Evolutionary conservation across 768 basidiomycete species (phyloP).

Genomic region (Psilocybe subaeruginosa): DNA sequence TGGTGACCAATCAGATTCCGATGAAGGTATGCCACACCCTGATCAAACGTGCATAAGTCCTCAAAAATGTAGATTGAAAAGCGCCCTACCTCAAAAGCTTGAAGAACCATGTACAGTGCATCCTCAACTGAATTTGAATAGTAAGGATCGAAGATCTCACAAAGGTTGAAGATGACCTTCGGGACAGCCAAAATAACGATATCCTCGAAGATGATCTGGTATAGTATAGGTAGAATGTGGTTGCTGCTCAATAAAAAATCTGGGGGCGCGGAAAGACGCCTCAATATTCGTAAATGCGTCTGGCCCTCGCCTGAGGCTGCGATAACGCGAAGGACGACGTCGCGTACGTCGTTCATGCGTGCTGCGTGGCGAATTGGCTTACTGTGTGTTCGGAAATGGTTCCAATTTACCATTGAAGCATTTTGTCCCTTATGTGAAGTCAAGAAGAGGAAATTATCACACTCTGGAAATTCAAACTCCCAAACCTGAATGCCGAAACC

Average conservation of each 20-base stretch:
- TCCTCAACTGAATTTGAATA: slow-evolving; percentile 9
- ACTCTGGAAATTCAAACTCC: neutral
- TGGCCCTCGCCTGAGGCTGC: neutral
- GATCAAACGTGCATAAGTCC: no score
- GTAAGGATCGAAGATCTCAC: neutral
- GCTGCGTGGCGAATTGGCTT: neutral
- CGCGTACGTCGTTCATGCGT: slow-evolving; percentile 1
- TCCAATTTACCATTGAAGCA: neutral
- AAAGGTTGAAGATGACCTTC: neutral
- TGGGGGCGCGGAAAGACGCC: neutral
- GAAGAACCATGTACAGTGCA: slow-evolving; percentile 9
- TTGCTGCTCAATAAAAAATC: slow-evolving; percentile 5
- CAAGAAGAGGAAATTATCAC: neutral
- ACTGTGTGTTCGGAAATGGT: neutral
- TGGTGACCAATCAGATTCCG: slow-evolving; percentile 5
- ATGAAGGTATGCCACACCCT: slow-evolving; percentile 10
- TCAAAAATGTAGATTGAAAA: neutral
- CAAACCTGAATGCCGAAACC: neutral
- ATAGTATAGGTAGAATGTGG: slow-evolving; percentile 6
- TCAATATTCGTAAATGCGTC: neutral
- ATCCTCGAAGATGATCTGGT: slow-evolving; percentile 6
- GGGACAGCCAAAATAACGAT: slow-evolving; percentile 1
- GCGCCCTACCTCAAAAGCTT: slow-evolving; percentile 13
- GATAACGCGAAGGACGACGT: slow-evolving; percentile 4
- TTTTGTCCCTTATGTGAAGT: neutral